These are phyloP conservation scores for Trichoderma guizhouense DNA, from an alignment of 2,329 filamentous ascomycete genomes.

Conservation along the genomic window DNA sequence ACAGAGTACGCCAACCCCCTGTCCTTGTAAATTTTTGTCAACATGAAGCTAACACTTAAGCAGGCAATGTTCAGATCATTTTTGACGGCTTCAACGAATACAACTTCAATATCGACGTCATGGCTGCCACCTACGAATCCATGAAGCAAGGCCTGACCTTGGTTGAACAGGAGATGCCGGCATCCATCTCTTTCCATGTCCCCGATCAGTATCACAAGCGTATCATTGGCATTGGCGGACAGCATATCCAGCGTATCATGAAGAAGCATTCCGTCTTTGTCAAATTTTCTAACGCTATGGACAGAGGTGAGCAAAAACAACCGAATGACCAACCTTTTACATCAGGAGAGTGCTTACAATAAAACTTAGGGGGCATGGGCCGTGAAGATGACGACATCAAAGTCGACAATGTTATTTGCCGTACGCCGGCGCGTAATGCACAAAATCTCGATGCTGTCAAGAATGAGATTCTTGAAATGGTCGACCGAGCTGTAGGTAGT, in stretches of 20 bases:
- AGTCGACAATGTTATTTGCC: conserved; percentile 98
- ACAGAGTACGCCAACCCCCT: conserved; percentile 57
- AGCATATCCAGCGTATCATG: conserved; percentile 99
- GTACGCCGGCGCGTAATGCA: conserved; percentile 92
- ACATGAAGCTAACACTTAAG: background rate
- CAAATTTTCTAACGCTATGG: conserved; percentile 99
- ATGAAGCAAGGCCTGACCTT: conserved; percentile 89
- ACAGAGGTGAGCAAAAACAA: conserved; percentile 59
- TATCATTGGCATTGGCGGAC: conserved; percentile 96
- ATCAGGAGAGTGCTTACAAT: conserved; percentile 26
- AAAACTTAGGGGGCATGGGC: conserved; percentile 59
- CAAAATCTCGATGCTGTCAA: conserved; percentile 96
- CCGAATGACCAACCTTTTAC: conserved; percentile 7
- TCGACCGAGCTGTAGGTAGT: conserved; percentile 76
- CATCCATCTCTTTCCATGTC: conserved; percentile 98
- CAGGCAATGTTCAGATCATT: conserved; percentile 93
- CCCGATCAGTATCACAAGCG: conserved; percentile 99
- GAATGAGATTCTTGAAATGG: conserved; percentile 99
- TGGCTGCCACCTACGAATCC: conserved; percentile 85
- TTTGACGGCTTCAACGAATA: conserved; percentile 99
- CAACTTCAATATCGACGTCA: conserved; percentile 99
- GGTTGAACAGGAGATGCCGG: conserved; percentile 98
- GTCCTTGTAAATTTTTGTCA: background rate
- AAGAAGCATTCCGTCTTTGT: conserved; percentile 99
- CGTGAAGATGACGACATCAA: conserved; percentile 98